Evolutionary conservation across 768 basidiomycete species (phyloP).

Genomic region (Suillus decipiens): DNA sequence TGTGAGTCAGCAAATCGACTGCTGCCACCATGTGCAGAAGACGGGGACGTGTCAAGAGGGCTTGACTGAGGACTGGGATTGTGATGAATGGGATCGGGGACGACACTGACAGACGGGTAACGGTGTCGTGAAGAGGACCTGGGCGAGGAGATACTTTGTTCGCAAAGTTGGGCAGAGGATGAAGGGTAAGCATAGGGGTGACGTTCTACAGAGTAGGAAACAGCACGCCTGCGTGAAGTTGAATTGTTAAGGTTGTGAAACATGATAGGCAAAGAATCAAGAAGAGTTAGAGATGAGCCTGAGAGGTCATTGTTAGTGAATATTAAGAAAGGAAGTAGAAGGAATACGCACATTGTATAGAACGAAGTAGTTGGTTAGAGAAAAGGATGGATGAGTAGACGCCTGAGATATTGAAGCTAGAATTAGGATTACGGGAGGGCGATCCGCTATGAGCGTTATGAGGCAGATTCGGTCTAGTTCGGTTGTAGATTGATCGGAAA

Average conservation of each 20-base stretch:
- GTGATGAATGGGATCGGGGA: slow-evolving; percentile 7
- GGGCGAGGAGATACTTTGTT: slow-evolving; percentile 19
- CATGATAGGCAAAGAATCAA: no score
- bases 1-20: slow-evolving; percentile 22
- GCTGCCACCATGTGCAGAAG: slow-evolving; percentile 19
- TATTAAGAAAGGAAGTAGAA: slow-evolving; percentile 6
- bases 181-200: slow-evolving; percentile 6
- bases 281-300: slow-evolving; percentile 16
- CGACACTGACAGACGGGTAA: slow-evolving; percentile 12
- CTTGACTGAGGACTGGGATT: slow-evolving; percentile 26
- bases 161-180: neutral
- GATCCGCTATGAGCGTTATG: slow-evolving; percentile 4
- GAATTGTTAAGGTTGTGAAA: neutral
- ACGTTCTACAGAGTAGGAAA: slow-evolving; percentile 18
- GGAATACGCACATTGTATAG: slow-evolving; percentile 18
- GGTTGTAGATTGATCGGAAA: neutral
- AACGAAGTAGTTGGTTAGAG: no score
- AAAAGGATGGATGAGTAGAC: no score
- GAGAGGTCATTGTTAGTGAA: slow-evolving; percentile 4
- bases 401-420: slow-evolving; percentile 18
- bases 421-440: slow-evolving; percentile 14
- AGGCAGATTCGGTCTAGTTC: neutral
- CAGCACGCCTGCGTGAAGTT: slow-evolving; percentile 16
- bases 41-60: slow-evolving; percentile 25
- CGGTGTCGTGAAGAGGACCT: slow-evolving; percentile 14